Percentiles rank a stretch among this genome's conserved stretches.
These are phyloP conservation scores for Leccinum ochraceum DNA, from an alignment of 768 basidiomycete genomes.

Conservation along the genomic window DNA sequence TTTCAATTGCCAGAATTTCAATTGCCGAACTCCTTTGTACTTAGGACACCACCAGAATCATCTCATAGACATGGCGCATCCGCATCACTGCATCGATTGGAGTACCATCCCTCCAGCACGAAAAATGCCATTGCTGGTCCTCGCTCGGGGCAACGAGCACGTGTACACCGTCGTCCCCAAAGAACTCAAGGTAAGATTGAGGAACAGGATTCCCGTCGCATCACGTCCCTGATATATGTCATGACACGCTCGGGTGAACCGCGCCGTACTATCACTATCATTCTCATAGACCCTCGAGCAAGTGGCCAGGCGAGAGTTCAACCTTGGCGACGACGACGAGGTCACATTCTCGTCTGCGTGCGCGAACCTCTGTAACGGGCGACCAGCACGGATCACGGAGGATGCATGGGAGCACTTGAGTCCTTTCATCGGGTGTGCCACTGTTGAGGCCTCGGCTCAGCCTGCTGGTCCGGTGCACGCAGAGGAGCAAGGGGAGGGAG, in stretches of 20 bases:
- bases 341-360: constrained; percentile 22
- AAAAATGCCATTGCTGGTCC: constrained; percentile 22
- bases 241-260: background rate
- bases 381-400: constrained; percentile 25
- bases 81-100: constrained; percentile 33
- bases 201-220: background rate
- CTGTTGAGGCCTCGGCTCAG: constrained; percentile 8
- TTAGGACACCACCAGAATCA: background rate
- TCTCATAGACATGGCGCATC: constrained; percentile 21
- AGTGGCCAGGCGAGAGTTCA: constrained; percentile 22
- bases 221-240: background rate
- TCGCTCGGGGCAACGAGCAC: constrained; percentile 13
- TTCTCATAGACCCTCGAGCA: constrained; percentile 16
- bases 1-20: background rate
- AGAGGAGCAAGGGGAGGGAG: background rate
- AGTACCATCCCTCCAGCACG: constrained; percentile 17
- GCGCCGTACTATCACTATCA: background rate
- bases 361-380: constrained; percentile 20
- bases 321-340: constrained; percentile 17
- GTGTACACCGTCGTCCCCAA: constrained; percentile 23
- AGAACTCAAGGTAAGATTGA: constrained; percentile 15
- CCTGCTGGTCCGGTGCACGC: background rate
- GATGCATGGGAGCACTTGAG: constrained; percentile 20
- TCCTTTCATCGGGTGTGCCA: constrained; percentile 27
- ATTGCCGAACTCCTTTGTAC: background rate